A percentile compares a stretch with the other conserved stretches of the same genome.
Evolutionary conservation across 2,329 filamentous ascomycete genomes (phyloP).

Genomic region (Pestalotiopsis sp.): DNA sequence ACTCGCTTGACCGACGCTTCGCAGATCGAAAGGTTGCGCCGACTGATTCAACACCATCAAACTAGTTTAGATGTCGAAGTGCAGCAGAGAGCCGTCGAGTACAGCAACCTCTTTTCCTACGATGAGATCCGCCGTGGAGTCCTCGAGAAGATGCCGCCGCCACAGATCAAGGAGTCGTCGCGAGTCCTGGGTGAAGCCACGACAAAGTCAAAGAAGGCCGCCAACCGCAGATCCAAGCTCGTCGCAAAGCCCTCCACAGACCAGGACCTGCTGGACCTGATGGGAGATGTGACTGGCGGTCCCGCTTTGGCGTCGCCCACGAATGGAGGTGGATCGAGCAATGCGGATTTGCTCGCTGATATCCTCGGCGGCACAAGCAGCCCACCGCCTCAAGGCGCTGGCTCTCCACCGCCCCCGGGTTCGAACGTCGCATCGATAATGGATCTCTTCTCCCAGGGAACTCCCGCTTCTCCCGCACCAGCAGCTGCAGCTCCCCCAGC

Average conservation of each 20-base stretch:
- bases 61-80: constrained; percentile 93
- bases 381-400: constrained; percentile 41
- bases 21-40: constrained; percentile 84
- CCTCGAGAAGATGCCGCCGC: constrained; percentile 95
- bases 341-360: constrained; percentile 85
- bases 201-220: constrained; percentile 66
- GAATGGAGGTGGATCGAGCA: constrained; percentile 60
- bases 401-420: constrained; percentile 54
- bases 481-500: constrained; percentile 48
- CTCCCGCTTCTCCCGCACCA: constrained; percentile 36
- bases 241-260: constrained; percentile 77
- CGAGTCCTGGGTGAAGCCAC: constrained; percentile 82
- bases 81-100: constrained; percentile 94
- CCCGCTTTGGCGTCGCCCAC: constrained; percentile 60
- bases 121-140: constrained; percentile 88
- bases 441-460: constrained; percentile 73
- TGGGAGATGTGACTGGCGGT: constrained; percentile 70
- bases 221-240: constrained; percentile 72
- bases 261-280: constrained; percentile 90
- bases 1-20: constrained; percentile 80
- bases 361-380: constrained; percentile 78
- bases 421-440: constrained; percentile 76
- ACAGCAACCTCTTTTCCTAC: constrained; percentile 89
- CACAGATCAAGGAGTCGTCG: constrained; percentile 95
- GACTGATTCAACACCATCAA: constrained; percentile 75